Evolutionary conservation across 352 stramenopile species (phyloP).

Genomic region (Elongisporangium senticosum): DNA sequence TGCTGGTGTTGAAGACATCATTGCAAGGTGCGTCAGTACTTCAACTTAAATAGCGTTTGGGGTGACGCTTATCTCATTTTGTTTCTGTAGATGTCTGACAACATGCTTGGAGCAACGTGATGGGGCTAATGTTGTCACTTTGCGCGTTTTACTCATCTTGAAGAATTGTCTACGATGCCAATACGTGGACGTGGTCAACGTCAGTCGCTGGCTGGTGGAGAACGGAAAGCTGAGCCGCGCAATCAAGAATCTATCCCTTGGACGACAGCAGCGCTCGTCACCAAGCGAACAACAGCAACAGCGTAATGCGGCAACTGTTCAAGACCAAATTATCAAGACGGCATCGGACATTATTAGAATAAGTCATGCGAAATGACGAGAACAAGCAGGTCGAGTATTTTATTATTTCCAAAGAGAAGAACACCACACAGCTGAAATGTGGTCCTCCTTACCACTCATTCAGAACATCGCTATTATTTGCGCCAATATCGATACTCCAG

Average conservation of each 20-base stretch:
- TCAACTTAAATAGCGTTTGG: not conserved
- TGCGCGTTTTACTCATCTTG: conserved; percentile 47
- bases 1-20: conserved; percentile 4
- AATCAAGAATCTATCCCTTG: conserved; percentile 14
- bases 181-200: conserved; percentile 10
- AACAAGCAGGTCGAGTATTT: not conserved
- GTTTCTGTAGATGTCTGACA: conserved; percentile 16
- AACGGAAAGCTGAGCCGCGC: conserved; percentile 16
- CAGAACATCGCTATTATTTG: conserved; percentile 53
- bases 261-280: conserved; percentile 2
- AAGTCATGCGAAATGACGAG: conserved; percentile 1
- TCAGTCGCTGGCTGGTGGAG: conserved; percentile 24
- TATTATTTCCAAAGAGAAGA: not conserved
- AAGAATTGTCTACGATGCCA: conserved; percentile 59
- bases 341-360: conserved; percentile 36
- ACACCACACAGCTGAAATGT: not conserved
- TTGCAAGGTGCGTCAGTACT: conserved; percentile 16
- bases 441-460: conserved; percentile 38
- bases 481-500: conserved; percentile 82
- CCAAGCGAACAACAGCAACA: conserved; percentile 2
- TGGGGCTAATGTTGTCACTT: conserved; percentile 20
- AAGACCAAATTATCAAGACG: conserved; percentile 43
- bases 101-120: conserved; percentile 17
- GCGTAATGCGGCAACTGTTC: conserved; percentile 8
- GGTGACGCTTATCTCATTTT: not conserved